Conservation (phyloP, 2,329 filamentous ascomycete genomes). For the Juglanconis sp. region DNA sequence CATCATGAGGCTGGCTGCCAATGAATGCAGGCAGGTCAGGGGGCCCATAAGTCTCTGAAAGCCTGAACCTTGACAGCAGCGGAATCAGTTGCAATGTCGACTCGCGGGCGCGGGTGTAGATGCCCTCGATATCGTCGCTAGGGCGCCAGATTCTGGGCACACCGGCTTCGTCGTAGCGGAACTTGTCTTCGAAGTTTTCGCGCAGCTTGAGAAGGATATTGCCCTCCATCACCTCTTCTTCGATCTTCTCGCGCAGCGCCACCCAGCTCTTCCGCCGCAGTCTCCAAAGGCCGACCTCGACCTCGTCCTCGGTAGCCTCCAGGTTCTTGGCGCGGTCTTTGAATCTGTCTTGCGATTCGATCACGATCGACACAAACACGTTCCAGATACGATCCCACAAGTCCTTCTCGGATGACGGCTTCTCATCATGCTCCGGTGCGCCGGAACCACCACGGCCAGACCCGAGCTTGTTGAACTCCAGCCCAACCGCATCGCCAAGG, state of each 20-base stretch:
- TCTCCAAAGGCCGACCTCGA: conserved; percentile 88
- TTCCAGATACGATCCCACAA: conserved; percentile 96
- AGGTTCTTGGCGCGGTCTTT: conserved; percentile 88
- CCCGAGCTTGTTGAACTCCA: conserved; percentile 95
- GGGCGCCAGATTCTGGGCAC: conserved; percentile 97
- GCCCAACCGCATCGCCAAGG: conserved; percentile 78
- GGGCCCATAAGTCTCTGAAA: conserved; percentile 68
- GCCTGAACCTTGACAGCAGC: conserved; percentile 78
- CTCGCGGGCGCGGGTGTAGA: conserved; percentile 89
- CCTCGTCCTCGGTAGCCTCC: conserved; percentile 86
- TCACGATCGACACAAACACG: conserved; percentile 77
- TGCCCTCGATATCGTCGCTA: conserved; percentile 92
- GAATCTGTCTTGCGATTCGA: conserved; percentile 82
- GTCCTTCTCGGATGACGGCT: conserved; percentile 71
- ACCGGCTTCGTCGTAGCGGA: conserved; percentile 92
- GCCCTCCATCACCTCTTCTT: conserved; percentile 97
- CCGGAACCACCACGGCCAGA: conserved; percentile 80
- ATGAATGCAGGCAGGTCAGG: conserved; percentile 86
- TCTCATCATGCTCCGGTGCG: conserved; percentile 74
- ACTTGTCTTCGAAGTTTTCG: conserved; percentile 99
- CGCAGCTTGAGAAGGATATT: conserved; percentile 92
- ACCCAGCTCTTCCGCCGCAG: conserved; percentile 92
- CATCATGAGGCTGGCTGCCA: conserved; percentile 70
- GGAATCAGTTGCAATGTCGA: conserved; percentile 90
- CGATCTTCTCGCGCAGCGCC: conserved; percentile 82